Conservation (phyloP, 140 eudicot species). For the Stevia rebaudiana region DNA sequence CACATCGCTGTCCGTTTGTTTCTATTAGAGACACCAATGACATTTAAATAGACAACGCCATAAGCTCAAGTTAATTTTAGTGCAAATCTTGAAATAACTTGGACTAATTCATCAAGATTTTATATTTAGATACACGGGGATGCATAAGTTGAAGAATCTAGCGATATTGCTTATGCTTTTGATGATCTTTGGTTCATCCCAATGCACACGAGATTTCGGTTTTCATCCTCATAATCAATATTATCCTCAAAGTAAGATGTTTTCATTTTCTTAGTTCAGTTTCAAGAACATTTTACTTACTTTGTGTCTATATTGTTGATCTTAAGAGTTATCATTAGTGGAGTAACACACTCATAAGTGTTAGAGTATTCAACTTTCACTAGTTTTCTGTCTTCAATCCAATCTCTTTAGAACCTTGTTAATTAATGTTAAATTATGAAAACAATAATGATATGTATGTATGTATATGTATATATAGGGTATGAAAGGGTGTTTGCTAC, state of each 20-base stretch:
- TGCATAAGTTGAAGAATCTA: constrained; percentile 19
- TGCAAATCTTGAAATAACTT: background rate
- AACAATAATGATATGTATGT: background rate
- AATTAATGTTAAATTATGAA: background rate
- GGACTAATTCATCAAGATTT: constrained; percentile 3
- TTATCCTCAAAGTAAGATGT: constrained; percentile 31
- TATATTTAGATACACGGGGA: constrained; percentile 7
- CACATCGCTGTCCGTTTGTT: constrained; percentile 18
- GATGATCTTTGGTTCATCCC: constrained; percentile 24
- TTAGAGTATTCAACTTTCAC: background rate
- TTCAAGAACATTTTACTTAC: background rate
- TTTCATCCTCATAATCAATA: background rate
- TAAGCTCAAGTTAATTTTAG: constrained; percentile 5
- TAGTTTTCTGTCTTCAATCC: background rate
- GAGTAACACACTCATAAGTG: background rate
- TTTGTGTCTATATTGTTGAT: background rate
- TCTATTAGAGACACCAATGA: constrained; percentile 14
- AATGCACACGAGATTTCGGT: constrained; percentile 23
- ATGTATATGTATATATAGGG: constrained; percentile 10
- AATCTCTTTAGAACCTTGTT: no score
- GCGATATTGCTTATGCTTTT: constrained; percentile 22
- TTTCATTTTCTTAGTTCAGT: background rate
- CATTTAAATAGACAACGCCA: constrained; percentile 19
- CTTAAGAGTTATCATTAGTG: no score
- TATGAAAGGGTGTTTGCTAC: constrained; percentile 28